Evolutionary conservation across 331 rosid genomes (phyloP).

Genomic region (Malus hybrid): DNA sequence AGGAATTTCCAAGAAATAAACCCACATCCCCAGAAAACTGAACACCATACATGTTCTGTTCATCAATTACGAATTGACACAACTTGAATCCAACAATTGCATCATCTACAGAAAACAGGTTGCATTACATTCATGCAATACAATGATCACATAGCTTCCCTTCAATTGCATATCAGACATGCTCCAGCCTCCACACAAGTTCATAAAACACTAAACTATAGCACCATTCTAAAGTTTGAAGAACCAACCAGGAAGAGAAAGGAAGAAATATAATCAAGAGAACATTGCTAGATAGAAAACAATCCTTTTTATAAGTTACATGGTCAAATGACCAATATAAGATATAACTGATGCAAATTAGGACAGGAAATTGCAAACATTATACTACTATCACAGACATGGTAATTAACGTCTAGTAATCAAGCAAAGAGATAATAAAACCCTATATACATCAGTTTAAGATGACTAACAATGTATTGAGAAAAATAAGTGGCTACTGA

Average conservation of each 20-base stretch:
- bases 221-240: neutral
- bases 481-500: conserved; percentile 29
- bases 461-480: conserved; percentile 30
- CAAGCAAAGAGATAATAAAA: conserved; percentile 22
- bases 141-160: conserved; percentile 6
- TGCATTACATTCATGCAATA: neutral
- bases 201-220: neutral
- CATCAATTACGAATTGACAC: neutral
- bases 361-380: conserved; percentile 12
- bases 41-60: neutral
- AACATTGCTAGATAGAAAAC: conserved; percentile 11
- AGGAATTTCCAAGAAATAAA: neutral
- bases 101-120: conserved; percentile 1
- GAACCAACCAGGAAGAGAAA: conserved; percentile 2
- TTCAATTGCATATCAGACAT: conserved; percentile 7
- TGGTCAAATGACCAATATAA: conserved; percentile 14
- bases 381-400: conserved; percentile 18
- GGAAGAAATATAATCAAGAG: neutral
- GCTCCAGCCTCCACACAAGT: conserved; percentile 3
- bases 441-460: conserved; percentile 34
- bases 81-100: neutral
- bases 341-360: conserved; percentile 12
- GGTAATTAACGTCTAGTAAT: conserved; percentile 20
- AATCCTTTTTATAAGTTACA: conserved; percentile 11
- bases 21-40: neutral